A percentile compares a stretch with the other conserved stretches of the same genome.
Evolutionary conservation across 768 basidiomycete species (phyloP).

Genomic region (Bullera alba): DNA sequence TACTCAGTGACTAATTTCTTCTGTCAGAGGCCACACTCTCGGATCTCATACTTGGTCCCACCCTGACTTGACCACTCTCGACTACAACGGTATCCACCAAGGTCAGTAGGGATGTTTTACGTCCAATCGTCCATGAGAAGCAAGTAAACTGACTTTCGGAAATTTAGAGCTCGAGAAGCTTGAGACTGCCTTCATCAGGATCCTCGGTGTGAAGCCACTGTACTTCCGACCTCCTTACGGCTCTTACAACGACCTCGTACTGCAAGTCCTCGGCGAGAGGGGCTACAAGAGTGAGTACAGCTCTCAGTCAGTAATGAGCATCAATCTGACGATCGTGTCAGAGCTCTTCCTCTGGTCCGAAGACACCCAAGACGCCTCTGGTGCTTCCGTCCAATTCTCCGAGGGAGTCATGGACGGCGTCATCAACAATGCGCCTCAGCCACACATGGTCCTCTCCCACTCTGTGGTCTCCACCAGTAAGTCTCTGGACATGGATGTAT

Average conservation of each 20-base stretch:
- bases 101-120: no score
- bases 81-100: constrained; percentile 22
- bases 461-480: constrained; percentile 22
- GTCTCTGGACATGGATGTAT: neutral
- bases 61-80: constrained; percentile 34
- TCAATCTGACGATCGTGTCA: neutral
- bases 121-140: no score
- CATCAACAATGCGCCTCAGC: constrained; percentile 18
- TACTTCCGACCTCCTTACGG: constrained; percentile 46
- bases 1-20: neutral
- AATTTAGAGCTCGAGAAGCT: constrained; percentile 31
- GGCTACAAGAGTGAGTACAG: constrained; percentile 41
- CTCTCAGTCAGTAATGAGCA: neutral
- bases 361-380: constrained; percentile 34
- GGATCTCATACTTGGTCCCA: constrained; percentile 45
- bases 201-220: constrained; percentile 39
- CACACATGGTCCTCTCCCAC: constrained; percentile 36
- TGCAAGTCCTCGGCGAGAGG: constrained; percentile 31
- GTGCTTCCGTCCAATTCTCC: constrained; percentile 21
- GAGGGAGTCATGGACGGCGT: constrained; percentile 26
- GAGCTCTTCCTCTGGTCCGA: constrained; percentile 41
- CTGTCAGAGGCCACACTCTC: constrained; percentile 36
- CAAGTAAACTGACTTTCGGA: neutral
- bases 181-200: constrained; percentile 42
- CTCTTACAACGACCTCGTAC: constrained; percentile 37